Evolutionary conservation across 345 rosid genomes (phyloP).

Genomic region (Eucalyptus viminalis): DNA sequence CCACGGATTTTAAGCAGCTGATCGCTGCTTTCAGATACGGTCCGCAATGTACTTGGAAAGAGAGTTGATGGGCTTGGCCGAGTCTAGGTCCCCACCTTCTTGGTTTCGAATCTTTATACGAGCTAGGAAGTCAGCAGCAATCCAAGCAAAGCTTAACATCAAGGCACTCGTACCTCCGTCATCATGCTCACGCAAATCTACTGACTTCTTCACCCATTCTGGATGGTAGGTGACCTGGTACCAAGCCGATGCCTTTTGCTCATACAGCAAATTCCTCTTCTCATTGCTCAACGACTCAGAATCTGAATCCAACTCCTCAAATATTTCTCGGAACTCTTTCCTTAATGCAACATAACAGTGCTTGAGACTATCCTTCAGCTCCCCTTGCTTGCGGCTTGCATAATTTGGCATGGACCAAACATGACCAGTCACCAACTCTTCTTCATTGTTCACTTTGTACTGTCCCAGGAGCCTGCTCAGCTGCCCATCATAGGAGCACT

Average conservation of each 20-base stretch:
- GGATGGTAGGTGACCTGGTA: conserved; percentile 83
- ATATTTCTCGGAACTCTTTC: conserved; percentile 61
- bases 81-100: conserved; percentile 12
- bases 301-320: conserved; percentile 33
- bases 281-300: conserved; percentile 38
- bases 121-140: conserved; percentile 74
- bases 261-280: conserved; percentile 38
- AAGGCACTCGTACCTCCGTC: neutral
- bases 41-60: conserved; percentile 46
- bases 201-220: conserved; percentile 46
- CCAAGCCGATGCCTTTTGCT: conserved; percentile 88
- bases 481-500: conserved; percentile 63
- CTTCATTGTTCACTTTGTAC: conserved; percentile 78
- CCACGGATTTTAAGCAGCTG: neutral
- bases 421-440: conserved; percentile 90
- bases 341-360: conserved; percentile 51
- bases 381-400: conserved; percentile 56
- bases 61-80: conserved; percentile 42
- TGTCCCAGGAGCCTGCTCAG: conserved; percentile 62
- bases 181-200: neutral
- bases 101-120: conserved; percentile 40
- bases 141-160: conserved; percentile 78
- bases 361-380: conserved; percentile 61
- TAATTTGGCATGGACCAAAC: conserved; percentile 87
- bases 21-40: conserved; percentile 14